These are phyloP conservation scores for Aspergillus persii DNA, from an alignment of 2,329 filamentous ascomycete species.

Conservation along the genomic window DNA sequence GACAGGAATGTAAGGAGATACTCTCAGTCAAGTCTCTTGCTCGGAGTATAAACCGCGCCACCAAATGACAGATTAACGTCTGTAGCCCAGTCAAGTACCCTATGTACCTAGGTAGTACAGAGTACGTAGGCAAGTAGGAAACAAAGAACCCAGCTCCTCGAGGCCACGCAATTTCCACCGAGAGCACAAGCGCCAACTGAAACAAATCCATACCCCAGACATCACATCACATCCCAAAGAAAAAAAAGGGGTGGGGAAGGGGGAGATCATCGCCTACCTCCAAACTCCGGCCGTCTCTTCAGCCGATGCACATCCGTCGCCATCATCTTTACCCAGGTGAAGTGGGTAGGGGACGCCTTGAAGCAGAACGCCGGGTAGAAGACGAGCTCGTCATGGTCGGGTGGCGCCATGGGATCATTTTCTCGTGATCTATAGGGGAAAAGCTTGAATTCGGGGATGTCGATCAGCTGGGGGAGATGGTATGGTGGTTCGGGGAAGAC, in stretches of 20 bases:
- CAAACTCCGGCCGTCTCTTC: slow-evolving; percentile 47
- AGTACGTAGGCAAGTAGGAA: too few species aligned
- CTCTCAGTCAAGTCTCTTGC: not conserved
- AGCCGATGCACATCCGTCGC: slow-evolving; percentile 55
- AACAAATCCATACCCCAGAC: not conserved
- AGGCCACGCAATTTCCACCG: not conserved
- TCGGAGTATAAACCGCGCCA: not conserved
- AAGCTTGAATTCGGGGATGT: not conserved
- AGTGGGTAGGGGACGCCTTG: slow-evolving; percentile 58
- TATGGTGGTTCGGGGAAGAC: not conserved
- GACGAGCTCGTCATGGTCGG: slow-evolving; percentile 24
- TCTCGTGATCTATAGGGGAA: not conserved
- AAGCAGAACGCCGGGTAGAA: slow-evolving; percentile 63
- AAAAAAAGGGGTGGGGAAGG: not conserved
- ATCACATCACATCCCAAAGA: not conserved
- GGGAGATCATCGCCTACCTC: slow-evolving; percentile 41
- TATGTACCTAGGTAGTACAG: too few species aligned
- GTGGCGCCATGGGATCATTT: slow-evolving; percentile 17
- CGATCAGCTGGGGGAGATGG: not conserved
- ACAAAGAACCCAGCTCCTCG: too few species aligned
- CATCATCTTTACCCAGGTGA: slow-evolving; percentile 62
- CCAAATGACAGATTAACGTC: not conserved
- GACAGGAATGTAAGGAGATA: not conserved
- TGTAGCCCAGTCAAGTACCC: too few species aligned
- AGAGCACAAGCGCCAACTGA: too few species aligned